Percentiles rank a stretch among this genome's conserved stretches.
These are phyloP conservation scores for Colletotrichum limetticola DNA, from an alignment of 2,329 filamentous ascomycete genomes.

Conservation along the genomic window DNA sequence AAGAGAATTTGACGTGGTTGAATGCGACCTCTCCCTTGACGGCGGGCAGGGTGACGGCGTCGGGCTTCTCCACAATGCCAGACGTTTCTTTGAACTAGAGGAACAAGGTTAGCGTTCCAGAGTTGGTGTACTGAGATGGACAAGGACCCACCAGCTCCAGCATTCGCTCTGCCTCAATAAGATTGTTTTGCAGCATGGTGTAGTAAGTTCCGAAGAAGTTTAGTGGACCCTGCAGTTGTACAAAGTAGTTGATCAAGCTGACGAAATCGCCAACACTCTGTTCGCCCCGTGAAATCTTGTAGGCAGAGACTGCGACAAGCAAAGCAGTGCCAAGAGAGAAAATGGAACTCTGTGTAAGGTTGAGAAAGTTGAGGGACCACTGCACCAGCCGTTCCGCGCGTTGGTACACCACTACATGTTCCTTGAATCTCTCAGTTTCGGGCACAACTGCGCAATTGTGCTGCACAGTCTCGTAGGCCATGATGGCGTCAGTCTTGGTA, in stretches of 20 bases:
- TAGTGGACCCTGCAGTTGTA: slow-evolving; percentile 69
- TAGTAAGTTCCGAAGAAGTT: slow-evolving; percentile 69
- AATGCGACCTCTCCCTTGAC: slow-evolving; percentile 53
- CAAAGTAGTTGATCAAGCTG: slow-evolving; percentile 66
- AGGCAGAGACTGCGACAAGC: slow-evolving; percentile 70
- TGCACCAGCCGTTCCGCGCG: slow-evolving; percentile 66
- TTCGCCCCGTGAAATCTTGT: slow-evolving; percentile 67
- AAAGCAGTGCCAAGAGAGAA: slow-evolving; percentile 70
- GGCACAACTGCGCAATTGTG: slow-evolving; percentile 71
- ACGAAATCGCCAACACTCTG: slow-evolving; percentile 68
- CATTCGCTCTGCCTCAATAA: slow-evolving; percentile 58
- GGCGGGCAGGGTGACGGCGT: slow-evolving; percentile 46
- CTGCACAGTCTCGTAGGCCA: slow-evolving; percentile 68
- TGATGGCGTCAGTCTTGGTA: slow-evolving; percentile 54
- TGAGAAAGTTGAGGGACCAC: slow-evolving; percentile 67
- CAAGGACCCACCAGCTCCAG: slow-evolving; percentile 50
- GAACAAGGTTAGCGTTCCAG: slow-evolving; percentile 31
- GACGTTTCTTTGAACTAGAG: slow-evolving; percentile 54
- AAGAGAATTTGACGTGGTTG: slow-evolving; percentile 55
- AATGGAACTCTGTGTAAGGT: slow-evolving; percentile 71
- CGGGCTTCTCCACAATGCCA: slow-evolving; percentile 53
- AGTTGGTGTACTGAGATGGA: accelerated
- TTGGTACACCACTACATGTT: slow-evolving; percentile 67
- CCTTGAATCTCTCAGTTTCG: slow-evolving; percentile 67
- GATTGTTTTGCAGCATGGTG: slow-evolving; percentile 56